phyloP scores from a whole-genome alignment of 169 alveolate species.

The Plasmodium vinckei region DNA sequence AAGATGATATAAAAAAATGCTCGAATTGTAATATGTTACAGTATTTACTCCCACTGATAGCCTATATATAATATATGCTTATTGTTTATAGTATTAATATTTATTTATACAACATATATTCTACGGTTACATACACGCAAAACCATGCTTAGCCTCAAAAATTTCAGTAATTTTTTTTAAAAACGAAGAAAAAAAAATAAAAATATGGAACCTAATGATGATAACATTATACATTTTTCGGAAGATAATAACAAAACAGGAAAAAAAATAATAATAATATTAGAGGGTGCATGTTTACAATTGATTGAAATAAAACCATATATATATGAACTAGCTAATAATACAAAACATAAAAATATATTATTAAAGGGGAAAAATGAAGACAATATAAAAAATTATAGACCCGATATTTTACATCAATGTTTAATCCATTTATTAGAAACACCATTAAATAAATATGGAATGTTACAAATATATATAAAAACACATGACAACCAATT shows the following conservation, averaged over 20 bases:
- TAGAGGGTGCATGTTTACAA: slow-evolving; percentile 72
- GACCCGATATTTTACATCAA: slow-evolving; percentile 92
- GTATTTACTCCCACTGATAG: too few relatives aligned
- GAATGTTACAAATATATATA: slow-evolving; percentile 85
- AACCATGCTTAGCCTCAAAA: not conserved
- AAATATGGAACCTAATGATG: not conserved
- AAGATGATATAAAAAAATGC: too few relatives aligned
- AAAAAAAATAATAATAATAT: slow-evolving; percentile 44
- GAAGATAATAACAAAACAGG: slow-evolving; percentile 9
- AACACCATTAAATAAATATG: slow-evolving; percentile 87
- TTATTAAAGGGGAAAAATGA: slow-evolving; percentile 22
- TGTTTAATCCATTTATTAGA: slow-evolving; percentile 89
- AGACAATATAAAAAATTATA: slow-evolving; percentile 81
- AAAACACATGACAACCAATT: slow-evolving; percentile 88
- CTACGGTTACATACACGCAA: not conserved
- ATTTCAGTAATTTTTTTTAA: too few relatives aligned
- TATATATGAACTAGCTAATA: slow-evolving; percentile 59
- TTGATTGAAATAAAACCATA: slow-evolving; percentile 58
- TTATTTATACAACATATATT: not conserved
- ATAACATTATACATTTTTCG: not conserved
- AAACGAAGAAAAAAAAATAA: slow-evolving; percentile 2
- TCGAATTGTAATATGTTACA: too few relatives aligned
- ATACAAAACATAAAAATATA: slow-evolving; percentile 31
- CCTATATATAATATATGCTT: too few relatives aligned
- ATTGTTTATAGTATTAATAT: too few relatives aligned